A percentile compares a stretch with the other conserved stretches of the same genome.
Evolutionary conservation across 768 basidiomycete species (phyloP).

Genomic region (Naganishia antarctica): DNA sequence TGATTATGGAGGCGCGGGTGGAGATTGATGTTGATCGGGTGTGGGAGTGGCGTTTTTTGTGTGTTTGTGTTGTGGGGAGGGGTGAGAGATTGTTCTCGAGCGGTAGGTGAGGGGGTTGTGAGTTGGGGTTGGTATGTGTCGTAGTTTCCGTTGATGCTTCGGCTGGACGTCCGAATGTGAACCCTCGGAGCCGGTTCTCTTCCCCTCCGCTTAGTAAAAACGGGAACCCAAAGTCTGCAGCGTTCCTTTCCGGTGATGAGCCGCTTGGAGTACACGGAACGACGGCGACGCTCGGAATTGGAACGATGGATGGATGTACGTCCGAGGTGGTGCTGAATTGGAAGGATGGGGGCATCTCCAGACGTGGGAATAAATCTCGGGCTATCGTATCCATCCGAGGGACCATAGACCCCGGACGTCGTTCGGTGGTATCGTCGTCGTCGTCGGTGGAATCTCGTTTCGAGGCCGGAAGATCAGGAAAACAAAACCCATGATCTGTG

Average conservation of each 20-base stretch:
- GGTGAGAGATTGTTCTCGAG: too few relatives aligned
- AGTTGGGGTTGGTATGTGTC: not conserved
- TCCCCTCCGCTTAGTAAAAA: not conserved
- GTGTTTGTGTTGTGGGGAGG: not conserved
- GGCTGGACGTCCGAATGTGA: not conserved
- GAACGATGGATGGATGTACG: too few relatives aligned
- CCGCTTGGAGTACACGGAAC: too few relatives aligned
- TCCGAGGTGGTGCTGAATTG: too few relatives aligned
- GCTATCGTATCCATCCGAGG: too few relatives aligned
- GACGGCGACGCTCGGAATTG: too few relatives aligned
- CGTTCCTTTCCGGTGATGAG: too few relatives aligned
- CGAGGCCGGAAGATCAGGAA: not conserved
- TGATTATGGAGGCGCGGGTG: constrained; percentile 7
- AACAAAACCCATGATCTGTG: not conserved
- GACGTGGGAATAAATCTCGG: too few relatives aligned
- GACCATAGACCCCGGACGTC: too few relatives aligned
- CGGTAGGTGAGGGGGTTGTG: not conserved
- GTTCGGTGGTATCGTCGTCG: too few relatives aligned
- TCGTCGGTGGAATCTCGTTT: too few relatives aligned
- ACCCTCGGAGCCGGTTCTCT: not conserved
- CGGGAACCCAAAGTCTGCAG: not conserved
- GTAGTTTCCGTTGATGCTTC: not conserved
- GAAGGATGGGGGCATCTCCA: too few relatives aligned
- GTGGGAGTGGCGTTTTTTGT: constrained; percentile 9
- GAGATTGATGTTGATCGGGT: constrained; percentile 15